Percentiles rank a stretch among this genome's conserved stretches.
phyloP scores from a whole-genome alignment of 345 rosid genomes.

The Ceriops tagal region DNA sequence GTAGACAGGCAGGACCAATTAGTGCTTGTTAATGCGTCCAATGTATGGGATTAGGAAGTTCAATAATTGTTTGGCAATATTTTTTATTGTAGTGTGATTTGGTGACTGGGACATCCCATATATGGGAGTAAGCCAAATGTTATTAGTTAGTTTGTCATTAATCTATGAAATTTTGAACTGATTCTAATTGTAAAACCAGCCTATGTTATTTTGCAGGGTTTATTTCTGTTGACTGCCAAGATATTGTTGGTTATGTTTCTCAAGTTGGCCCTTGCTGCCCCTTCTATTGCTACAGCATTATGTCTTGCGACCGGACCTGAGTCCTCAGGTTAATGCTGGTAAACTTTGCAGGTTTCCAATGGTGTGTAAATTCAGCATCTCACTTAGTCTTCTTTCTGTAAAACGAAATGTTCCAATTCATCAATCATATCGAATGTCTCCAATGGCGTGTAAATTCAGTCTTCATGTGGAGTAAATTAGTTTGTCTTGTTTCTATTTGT shows the following conservation, averaged over 20 bases:
- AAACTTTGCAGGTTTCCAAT: conserved; percentile 12
- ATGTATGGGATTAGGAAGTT: no score
- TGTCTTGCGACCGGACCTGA: conserved; percentile 10
- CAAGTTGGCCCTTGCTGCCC: conserved; percentile 4
- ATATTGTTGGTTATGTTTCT: neutral
- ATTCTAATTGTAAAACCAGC: neutral
- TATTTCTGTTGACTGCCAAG: neutral
- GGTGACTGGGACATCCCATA: no score
- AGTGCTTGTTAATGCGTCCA: no score
- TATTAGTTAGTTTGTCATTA: no score
- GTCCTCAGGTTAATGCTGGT: conserved; percentile 16
- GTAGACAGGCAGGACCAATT: no score
- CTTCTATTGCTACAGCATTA: conserved; percentile 18
- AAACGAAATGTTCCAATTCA: conserved; percentile 21
- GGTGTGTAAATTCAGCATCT: conserved; percentile 24
- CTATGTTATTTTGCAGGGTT: neutral
- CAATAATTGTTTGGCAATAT: no score
- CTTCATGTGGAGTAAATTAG: no score
- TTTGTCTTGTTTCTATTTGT: no score
- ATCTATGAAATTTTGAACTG: no score
- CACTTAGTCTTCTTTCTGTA: conserved; percentile 25
- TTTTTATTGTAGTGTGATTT: no score
- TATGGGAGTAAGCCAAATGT: no score
- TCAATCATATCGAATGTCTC: conserved; percentile 11
- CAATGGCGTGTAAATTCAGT: neutral